Conservation (phyloP, 805 yeast genomes). For the Priceomyces castillae region DNA sequence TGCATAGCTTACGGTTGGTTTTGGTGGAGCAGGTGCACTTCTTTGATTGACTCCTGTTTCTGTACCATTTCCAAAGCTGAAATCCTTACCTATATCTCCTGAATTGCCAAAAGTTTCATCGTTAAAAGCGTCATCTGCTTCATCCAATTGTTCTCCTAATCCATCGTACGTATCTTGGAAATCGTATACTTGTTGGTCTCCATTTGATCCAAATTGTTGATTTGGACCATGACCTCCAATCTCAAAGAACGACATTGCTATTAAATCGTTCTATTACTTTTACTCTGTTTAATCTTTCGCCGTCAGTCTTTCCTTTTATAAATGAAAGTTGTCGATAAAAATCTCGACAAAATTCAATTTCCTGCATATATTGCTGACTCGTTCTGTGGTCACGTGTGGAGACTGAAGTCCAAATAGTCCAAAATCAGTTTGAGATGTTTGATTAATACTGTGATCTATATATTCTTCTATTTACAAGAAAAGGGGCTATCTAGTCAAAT, state of each 20-base stretch:
- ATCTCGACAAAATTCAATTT: neutral
- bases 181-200: conserved; percentile 46
- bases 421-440: no score
- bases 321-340: conserved; percentile 2
- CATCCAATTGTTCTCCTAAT: conserved; percentile 60
- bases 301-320: neutral
- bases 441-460: no score
- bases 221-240: conserved; percentile 50
- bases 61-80: conserved; percentile 50
- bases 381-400: no score
- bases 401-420: no score
- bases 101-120: conserved; percentile 73
- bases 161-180: conserved; percentile 86
- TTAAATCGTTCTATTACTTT: neutral
- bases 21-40: conserved; percentile 11
- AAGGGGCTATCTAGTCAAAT: conserved; percentile 36
- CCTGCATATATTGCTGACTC: no score
- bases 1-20: conserved; percentile 37
- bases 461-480: no score
- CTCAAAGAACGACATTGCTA: conserved; percentile 63
- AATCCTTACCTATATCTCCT: conserved; percentile 56
- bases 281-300: neutral
- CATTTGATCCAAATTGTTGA: conserved; percentile 15
- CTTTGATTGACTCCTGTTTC: conserved; percentile 7
- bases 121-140: conserved; percentile 75